A percentile compares a stretch with the other conserved stretches of the same genome.
phyloP scores from a whole-genome alignment of 305 asterid species.

The Solanum hybrid region DNA sequence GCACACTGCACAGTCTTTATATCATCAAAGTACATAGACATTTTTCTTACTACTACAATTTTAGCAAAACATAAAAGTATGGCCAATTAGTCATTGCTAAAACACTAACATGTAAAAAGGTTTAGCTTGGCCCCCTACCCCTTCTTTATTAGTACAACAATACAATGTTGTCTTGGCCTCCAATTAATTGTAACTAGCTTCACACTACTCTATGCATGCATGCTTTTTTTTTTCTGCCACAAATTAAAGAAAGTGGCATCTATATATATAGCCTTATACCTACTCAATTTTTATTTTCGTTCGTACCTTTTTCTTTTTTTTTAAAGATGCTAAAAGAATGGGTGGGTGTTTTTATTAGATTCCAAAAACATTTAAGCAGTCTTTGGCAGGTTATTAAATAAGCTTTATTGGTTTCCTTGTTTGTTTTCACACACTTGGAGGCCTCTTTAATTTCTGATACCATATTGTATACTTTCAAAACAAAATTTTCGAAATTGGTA shows the following conservation, averaged over 20 bases:
- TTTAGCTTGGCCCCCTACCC: not conserved
- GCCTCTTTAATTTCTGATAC: not conserved
- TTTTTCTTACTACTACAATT: not conserved
- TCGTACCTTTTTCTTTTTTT: not conserved
- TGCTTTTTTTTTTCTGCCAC: not conserved
- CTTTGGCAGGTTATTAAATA: not conserved
- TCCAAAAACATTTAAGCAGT: not conserved
- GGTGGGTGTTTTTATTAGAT: slow-evolving; percentile 3
- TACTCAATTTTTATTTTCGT: not conserved
- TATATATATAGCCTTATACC: not conserved
- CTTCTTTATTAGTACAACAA: not conserved
- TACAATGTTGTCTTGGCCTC: not conserved
- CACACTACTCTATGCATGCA: slow-evolving; percentile 5
- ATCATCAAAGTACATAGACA: slow-evolving; percentile 14
- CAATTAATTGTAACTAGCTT: not conserved
- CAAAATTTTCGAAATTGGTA: not conserved
- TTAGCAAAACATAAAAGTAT: slow-evolving; percentile 17
- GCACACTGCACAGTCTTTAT: slow-evolving; percentile 10
- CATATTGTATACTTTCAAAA: not conserved
- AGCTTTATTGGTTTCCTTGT: slow-evolving; percentile 2
- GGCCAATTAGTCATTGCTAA: slow-evolving; percentile 8
- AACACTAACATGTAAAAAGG: not conserved
- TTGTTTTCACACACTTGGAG: slow-evolving; percentile 6
- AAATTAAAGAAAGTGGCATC: slow-evolving; percentile 4
- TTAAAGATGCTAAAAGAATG: not conserved